Percentiles rank a stretch among this genome's conserved stretches.
These are phyloP conservation scores for Piloderma croceum DNA, from an alignment of 768 basidiomycete genomes.

Conservation along the genomic window DNA sequence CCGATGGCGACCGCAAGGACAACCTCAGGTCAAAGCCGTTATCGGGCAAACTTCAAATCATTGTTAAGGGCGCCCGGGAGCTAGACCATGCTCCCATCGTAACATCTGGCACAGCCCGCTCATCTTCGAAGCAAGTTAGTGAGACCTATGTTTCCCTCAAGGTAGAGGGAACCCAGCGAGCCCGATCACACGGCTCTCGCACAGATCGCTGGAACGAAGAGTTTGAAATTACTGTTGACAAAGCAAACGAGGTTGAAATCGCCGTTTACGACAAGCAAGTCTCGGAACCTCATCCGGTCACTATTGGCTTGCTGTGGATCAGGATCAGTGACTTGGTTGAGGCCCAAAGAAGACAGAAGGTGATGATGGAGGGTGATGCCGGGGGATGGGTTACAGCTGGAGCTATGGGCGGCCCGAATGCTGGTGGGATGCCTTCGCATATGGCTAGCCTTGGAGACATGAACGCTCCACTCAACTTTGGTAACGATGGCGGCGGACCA, in stretches of 20 bases:
- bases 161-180: constrained; percentile 91
- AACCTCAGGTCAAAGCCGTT: constrained; percentile 90
- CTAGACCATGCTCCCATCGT: constrained; percentile 88
- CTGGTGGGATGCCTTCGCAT: constrained; percentile 44
- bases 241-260: constrained; percentile 97
- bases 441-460: constrained; percentile 43
- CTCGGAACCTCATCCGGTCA: constrained; percentile 73
- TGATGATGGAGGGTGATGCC: constrained; percentile 77
- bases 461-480: constrained; percentile 35
- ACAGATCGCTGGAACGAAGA: constrained; percentile 98
- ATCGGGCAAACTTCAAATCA: constrained; percentile 87
- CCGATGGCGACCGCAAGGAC: constrained; percentile 84
- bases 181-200: constrained; percentile 85
- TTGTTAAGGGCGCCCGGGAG: constrained; percentile 85
- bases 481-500: constrained; percentile 28
- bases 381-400: constrained; percentile 96
- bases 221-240: constrained; percentile 94
- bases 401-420: constrained; percentile 66
- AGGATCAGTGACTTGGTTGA: constrained; percentile 92
- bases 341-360: constrained; percentile 86
- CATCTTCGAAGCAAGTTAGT: constrained; percentile 66
- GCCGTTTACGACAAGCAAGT: constrained; percentile 91
- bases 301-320: constrained; percentile 94
- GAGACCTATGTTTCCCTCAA: constrained; percentile 94
- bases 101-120: constrained; percentile 54